Conservation (phyloP, 2,329 filamentous ascomycete genomes). For the Aspergillus fischeri region DNA sequence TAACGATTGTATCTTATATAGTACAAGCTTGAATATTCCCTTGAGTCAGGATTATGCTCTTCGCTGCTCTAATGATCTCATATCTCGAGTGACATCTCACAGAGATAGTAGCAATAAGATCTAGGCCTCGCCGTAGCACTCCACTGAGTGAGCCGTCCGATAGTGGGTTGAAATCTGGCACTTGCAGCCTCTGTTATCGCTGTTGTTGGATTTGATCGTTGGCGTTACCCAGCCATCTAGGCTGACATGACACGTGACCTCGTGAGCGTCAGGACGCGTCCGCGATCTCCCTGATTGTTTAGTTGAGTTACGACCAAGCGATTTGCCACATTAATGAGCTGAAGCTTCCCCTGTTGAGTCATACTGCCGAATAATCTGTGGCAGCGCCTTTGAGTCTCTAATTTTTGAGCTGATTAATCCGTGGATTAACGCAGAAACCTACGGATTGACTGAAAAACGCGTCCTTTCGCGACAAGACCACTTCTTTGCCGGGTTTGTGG, state of each 20-base stretch:
- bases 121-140: not conserved
- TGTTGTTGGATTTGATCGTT: not conserved
- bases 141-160: not conserved
- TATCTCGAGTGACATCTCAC: not conserved
- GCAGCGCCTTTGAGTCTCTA: not conserved
- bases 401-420: not conserved
- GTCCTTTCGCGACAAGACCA: conserved; percentile 7
- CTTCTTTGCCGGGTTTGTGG: not conserved
- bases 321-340: conserved; percentile 21
- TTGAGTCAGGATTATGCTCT: not conserved
- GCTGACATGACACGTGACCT: conserved; percentile 30
- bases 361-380: not conserved
- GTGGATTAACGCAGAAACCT: not conserved
- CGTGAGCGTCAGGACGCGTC: conserved; percentile 35
- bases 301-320: conserved; percentile 4
- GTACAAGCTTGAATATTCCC: not conserved
- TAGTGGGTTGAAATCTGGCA: not conserved
- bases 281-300: conserved; percentile 9
- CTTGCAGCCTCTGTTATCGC: not conserved
- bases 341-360: not conserved
- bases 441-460: conserved; percentile 13
- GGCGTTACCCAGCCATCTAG: conserved; percentile 1
- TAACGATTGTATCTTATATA: not conserved
- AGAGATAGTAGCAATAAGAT: not conserved
- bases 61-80: not conserved